Conservation (phyloP, 441 rosid genomes). For the Brassica balearica region DNA sequence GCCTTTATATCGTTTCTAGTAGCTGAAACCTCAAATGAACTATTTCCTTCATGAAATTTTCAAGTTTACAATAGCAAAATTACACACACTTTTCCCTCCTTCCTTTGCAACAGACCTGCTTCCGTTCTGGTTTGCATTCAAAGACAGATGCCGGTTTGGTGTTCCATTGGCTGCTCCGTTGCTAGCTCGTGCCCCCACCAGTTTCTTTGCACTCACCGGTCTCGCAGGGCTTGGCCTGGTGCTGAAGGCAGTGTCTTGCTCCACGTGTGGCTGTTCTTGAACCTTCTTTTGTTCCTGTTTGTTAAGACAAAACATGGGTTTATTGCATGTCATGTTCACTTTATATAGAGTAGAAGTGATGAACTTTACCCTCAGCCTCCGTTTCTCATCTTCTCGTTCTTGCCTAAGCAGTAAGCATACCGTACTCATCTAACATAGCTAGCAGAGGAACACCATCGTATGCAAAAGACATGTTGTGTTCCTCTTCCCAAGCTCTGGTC, state of each 20-base stretch:
- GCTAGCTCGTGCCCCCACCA: conserved; percentile 61
- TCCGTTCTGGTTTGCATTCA: conserved; percentile 81
- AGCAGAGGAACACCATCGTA: conserved; percentile 90
- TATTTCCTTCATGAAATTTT: too few relatives aligned
- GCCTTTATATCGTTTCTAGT: too few relatives aligned
- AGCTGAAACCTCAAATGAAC: too few relatives aligned
- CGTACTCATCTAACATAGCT: conserved; percentile 97
- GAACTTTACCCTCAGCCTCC: too few relatives aligned
- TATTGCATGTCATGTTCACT: too few relatives aligned
- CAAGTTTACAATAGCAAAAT: too few relatives aligned
- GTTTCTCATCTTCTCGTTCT: conserved; percentile 93
- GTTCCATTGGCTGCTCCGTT: conserved; percentile 80
- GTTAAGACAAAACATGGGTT: too few relatives aligned
- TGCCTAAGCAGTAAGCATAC: conserved; percentile 74
- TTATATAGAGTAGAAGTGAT: too few relatives aligned
- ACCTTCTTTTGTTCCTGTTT: too few relatives aligned
- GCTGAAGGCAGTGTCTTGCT: conserved; percentile 74
- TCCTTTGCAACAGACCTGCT: conserved; percentile 69
- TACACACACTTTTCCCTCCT: conserved; percentile 60
- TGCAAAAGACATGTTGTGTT: conserved; percentile 62
- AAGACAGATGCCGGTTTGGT: conserved; percentile 77
- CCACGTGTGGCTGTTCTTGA: conserved; percentile 73
- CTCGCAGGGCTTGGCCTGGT: conserved; percentile 91
- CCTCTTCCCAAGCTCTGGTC: conserved; percentile 91
- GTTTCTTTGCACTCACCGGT: conserved; percentile 69